Base-by-base conservation (phyloP, 805 yeast genomes). In the Wickerhamiella australiensis region DNA sequence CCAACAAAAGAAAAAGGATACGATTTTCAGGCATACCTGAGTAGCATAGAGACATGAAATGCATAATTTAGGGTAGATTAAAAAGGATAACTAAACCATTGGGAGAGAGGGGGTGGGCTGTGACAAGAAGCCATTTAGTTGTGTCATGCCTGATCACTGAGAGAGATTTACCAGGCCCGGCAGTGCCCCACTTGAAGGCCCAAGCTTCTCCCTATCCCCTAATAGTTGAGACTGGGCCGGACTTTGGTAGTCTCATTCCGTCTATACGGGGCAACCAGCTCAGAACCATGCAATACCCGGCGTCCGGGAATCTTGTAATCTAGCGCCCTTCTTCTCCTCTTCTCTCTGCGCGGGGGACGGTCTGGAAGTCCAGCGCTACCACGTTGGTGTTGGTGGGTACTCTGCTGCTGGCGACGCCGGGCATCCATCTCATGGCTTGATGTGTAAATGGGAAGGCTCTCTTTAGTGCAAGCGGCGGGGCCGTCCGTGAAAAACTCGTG, bases 371-470 rank as follows among this genome's bases (percentile, higher is more conserved):
- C 38, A 18, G 46, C 46, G 15, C 27, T 38, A n/a, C 46, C 41
- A 21, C 21, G 26, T 11, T 45, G 22, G 3, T 49, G 50, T 18
- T 57, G 58, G 17, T 31, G 33, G 4, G 21, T 20, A 23, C 42
- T 41, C 36, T 27, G 47, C 21, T 42, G 50, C 15, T 38, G 46
- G 27, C 53, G 53, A 17, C 54, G 52, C 7, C 59, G 58, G 15
- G 62, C 62, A 41, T 86, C 96, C 22, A 87, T 75, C 64, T 90
- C 97, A 63, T 92, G 96, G 53, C 94, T 78, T 54, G 88, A 94
- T 56, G 82, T 88, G 56, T 82, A 82, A 25, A 73, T 73, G 3
- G 86, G 82, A n/a, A 87, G 66, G 17, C 74, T 75, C 5, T 59
- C 59, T 0, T 79, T 76, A 12, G 56, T 46, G 35, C 78, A 69